phyloP scores from a whole-genome alignment of 2,329 filamentous ascomycete species.

The Pestalotiopsis sp. region DNA sequence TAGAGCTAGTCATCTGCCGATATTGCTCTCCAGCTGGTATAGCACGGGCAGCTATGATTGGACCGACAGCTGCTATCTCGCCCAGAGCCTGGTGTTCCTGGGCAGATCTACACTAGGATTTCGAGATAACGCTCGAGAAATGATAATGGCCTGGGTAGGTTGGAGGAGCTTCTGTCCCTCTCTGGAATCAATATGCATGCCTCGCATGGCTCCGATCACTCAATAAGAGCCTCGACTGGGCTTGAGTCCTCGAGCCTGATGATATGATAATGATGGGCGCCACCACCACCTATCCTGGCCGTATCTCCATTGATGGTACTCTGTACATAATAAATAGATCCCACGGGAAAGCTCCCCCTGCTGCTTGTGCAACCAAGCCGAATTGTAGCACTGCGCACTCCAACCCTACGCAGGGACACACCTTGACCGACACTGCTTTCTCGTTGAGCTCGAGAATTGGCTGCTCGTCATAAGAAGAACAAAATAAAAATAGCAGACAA shows the following conservation, averaged over 20 bases:
- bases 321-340: neutral
- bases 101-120: constrained; percentile 2
- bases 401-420: neutral
- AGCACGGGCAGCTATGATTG: neutral
- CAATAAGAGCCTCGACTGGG: neutral
- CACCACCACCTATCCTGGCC: neutral
- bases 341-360: neutral
- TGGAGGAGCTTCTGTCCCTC: neutral
- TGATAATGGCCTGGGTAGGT: neutral
- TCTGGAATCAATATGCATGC: neutral
- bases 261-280: neutral
- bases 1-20: neutral
- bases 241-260: neutral
- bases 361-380: neutral
- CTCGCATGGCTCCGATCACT: constrained; percentile 7
- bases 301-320: neutral
- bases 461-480: neutral
- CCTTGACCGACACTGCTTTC: neutral
- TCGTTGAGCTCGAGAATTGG: neutral
- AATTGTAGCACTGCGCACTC: neutral
- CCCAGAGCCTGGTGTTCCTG: neutral
- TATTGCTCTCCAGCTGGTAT: neutral
- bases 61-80: neutral
- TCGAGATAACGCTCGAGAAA: neutral
- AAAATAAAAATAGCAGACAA: neutral